Base-by-base conservation (phyloP, 2,329 filamentous ascomycete species). In the Aschersonia sp. region DNA sequence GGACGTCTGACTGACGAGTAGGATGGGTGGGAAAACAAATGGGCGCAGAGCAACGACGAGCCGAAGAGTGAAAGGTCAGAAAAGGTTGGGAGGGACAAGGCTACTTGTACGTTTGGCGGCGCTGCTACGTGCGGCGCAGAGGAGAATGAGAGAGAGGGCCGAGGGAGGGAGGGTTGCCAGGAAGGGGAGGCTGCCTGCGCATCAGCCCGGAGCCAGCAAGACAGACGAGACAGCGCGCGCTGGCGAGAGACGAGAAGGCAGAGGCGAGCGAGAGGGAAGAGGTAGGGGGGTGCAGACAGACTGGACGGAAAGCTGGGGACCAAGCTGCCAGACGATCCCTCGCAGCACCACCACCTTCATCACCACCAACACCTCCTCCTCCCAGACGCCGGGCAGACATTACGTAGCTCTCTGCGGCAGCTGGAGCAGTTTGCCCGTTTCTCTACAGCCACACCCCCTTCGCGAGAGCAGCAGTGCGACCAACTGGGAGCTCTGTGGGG, bases 101-200 rank as follows among this genome's bases (percentile, higher is more conserved):
- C 49, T 49, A 49, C 47, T 51, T 49, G 49, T 51, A 51, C 43
- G 47, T 51, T 46, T 49, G 47, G 47, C 42, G 46, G 30, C 31
- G 46, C 47, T 43, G 41, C 14, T 45, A 31, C n/a, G 33, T 42
- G 43, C 47, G 42, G 43, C 47, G 44, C 42, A 22, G 31, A 42
- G 39, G 45, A 37, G 41, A 22, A 22, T 22, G 22, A 22, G 35
- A 42, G 31, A 5, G 30, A n/a, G 41, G 30, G 14, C 41, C 22
- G 42, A 47, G 37, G 30, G 35, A 14, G 8, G 42, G 33, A 33
- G 30, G 30, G 46, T 39, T 35, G 30, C 40, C 42, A 45, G 33
- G 43, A 42, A 43, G 41, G 41, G 46, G 30, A 42, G 35, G 45
- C 40, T 7, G 35, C 35, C 3, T 12, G 8, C 35, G 12, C 35